Evolutionary conservation across 345 rosid genomes (phyloP), one percentile per base, ranked within the genome.

Genomic region (Citrus glauca): DNA sequence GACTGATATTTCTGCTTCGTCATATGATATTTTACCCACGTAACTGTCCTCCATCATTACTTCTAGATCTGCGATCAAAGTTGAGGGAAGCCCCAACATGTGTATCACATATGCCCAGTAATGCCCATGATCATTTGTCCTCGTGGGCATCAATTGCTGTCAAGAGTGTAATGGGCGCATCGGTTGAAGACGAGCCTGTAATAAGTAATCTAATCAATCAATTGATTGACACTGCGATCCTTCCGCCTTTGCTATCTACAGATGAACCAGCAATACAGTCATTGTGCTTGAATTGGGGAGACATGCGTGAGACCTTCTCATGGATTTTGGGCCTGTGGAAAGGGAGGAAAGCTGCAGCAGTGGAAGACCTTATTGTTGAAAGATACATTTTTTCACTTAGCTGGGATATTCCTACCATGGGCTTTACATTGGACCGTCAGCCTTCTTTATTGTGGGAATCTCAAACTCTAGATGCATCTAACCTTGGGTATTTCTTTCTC

Each of bases 311-410:
- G 71, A 82, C 82, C 69, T 88, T 96, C 81, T 90, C 92, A 28
- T 57, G 80, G 85, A 79, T 96, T 86, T 81, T 89, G 85, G 97
- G 90, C 59, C 78, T 89, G 14, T 96, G 99, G 99, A 90, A 89
- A 77, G 94, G 95, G 24, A 90, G 82, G 81, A 89, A 81, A 73
- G 90, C 98, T 73, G 81, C 71, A 71, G 80, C 82, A 45, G 84
- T 90, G 82, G 98, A 90, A 89, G 99, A 94, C 79, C 87, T 94
- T 78, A 82, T 96, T 55, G 85, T 92, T 80, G 99, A 96, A 88
- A 90, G 99, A 85, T 96, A 96, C 82, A 63, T 92, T 66, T 96
- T 91, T 83, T 68, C 84, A 27, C 97, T 96, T 81, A 91, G 97
- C 84, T 89, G 91, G 86, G 99, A 96, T 86, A 81, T 92, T 77